Percentiles rank a stretch among this genome's conserved stretches.
Conservation (phyloP, 208 protist genomes). For the Leishmania amazonensis region DNA sequence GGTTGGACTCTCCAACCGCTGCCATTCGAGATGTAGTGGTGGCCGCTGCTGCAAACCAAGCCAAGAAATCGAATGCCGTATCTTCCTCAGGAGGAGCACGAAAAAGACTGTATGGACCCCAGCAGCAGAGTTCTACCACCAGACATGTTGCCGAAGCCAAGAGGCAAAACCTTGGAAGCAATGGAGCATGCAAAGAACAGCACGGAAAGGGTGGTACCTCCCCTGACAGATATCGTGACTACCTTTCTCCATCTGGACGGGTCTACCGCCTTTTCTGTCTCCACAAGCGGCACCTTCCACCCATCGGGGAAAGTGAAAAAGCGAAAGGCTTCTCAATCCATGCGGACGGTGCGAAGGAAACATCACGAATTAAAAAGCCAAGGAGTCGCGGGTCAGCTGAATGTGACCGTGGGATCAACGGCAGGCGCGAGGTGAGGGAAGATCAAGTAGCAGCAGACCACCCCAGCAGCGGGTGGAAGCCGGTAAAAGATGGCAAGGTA, state of each 20-base stretch:
- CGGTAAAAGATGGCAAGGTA: not conserved
- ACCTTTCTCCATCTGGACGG: not conserved
- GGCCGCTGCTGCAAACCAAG: not conserved
- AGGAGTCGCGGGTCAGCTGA: not conserved
- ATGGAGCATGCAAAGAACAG: not conserved
- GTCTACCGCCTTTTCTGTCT: constrained; percentile 1
- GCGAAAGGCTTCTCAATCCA: not conserved
- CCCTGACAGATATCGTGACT: constrained; percentile 7
- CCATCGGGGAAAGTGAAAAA: not conserved
- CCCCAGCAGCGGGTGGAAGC: not conserved
- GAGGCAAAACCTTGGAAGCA: not conserved
- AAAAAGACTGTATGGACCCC: not conserved
- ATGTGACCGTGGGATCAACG: not conserved
- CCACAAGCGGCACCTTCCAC: not conserved
- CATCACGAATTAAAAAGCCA: not conserved
- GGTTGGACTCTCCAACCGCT: constrained; percentile 8
- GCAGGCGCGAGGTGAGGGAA: not conserved
- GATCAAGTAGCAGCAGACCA: not conserved
- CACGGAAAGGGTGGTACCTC: not conserved
- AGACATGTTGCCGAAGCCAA: not conserved
- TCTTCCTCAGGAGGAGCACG: not conserved
- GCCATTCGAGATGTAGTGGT: constrained; percentile 10
- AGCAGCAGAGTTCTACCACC: not conserved
- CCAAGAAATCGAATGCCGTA: not conserved
- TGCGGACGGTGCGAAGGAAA: not conserved